phyloP scores from a whole-genome alignment of 306 rosid species.

The Hylodesmum podocarpum region DNA sequence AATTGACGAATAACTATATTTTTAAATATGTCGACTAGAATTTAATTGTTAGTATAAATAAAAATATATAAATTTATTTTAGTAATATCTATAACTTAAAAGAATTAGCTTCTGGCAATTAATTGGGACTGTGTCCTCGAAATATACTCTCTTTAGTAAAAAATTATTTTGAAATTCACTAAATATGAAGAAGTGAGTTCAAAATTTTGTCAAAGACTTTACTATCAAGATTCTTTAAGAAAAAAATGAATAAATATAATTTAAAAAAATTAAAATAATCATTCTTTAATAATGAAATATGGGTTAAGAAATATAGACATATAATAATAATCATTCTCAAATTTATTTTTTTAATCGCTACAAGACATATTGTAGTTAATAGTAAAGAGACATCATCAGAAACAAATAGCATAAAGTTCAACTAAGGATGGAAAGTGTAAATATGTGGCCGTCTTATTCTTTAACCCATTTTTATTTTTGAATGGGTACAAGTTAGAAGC shows the following conservation, averaged over 20 bases:
- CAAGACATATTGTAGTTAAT: not conserved
- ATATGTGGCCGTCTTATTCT: not conserved
- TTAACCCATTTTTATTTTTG: not conserved
- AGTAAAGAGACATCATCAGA: not conserved
- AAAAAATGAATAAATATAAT: not conserved
- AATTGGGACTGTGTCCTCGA: too few relatives aligned
- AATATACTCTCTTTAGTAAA: not conserved
- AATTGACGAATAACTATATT: too few relatives aligned
- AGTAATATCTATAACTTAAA: too few relatives aligned
- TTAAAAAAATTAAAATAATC: not conserved
- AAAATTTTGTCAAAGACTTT: not conserved
- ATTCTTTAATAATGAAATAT: not conserved
- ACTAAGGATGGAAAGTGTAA: not conserved
- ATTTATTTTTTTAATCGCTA: not conserved
- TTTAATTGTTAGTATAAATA: too few relatives aligned
- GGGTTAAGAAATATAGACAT: not conserved
- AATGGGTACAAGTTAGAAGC: not conserved
- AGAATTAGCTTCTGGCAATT: not conserved
- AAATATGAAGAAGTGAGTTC: not conserved
- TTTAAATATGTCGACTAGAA: too few relatives aligned
- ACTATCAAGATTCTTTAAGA: not conserved
- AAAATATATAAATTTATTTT: too few relatives aligned
- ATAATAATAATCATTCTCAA: too few relatives aligned
- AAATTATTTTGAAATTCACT: not conserved
- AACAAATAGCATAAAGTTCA: slow-evolving; percentile 4